Base-by-base conservation (phyloP, 2,329 filamentous ascomycete genomes). In the Ophiocordyceps camponoti-leonardi region DNA sequence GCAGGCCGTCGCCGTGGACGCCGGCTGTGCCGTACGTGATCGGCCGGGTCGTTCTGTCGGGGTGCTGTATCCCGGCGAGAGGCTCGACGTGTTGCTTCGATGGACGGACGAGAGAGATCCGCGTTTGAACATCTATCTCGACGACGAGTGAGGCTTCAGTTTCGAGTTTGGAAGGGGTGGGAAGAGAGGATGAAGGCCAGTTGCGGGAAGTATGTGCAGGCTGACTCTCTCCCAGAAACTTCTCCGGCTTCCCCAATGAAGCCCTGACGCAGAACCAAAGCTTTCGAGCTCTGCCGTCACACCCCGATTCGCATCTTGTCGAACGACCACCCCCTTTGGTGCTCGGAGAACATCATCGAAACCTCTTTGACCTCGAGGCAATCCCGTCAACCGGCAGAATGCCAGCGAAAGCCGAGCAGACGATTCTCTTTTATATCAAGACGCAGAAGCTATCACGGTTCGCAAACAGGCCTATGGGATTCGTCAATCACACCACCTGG, bases 401-500 rank as follows among this genome's bases (percentile, higher is more conserved):
- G 19, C 39, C 50, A 2, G 30, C 44, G 6, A 48, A 42, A 6
- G 50, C 52, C 0, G 45, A 53, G 16, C 45, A 55, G n/a, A 56
- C 53, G 0, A 42, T 56, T 1, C 28, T 56, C 5, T 41, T 56
- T 5, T 56, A 56, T 35, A 35, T 56, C 18, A 54, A 53, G 31
- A 56, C 52, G 12, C 51, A 55, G 42, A 52, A 49, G 18, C 49
- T 55, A 1, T 46, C 55, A 1, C 48, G 52, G 5, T 45, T 50
- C 11, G 49, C 48, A 6, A 55, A 57, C 43, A 48, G 44, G 20
- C 55, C 55, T 1, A 30, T 54, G 13, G 55, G 55, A 2, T 56
- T 52, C n/a, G 45, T 57, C 22, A 57, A 57, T 39, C 51, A 54
- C 44, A 57, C 55, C 0, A 46, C 47, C 0, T 57, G 55, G 55